A percentile compares a stretch with the other conserved stretches of the same genome.
phyloP scores from a whole-genome alignment of 257 asterid species.

The Gentiana straminea region DNA sequence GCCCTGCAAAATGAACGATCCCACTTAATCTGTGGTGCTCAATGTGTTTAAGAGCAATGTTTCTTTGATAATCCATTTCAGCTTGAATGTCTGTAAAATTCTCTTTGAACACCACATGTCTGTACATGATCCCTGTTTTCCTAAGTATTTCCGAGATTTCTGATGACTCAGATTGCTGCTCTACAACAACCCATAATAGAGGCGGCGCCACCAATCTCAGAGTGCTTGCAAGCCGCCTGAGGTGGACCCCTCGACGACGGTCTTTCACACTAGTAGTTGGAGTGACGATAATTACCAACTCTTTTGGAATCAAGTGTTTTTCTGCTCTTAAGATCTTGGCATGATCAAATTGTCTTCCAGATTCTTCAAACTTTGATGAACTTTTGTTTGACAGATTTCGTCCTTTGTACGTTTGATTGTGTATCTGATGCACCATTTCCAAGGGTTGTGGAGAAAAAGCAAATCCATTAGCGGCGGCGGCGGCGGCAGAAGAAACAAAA shows the following conservation, averaged over 20 bases:
- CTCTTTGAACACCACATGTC: constrained; percentile 80
- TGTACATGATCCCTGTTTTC: constrained; percentile 70
- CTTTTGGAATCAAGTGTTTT: constrained; percentile 17
- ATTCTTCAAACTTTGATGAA: constrained; percentile 5
- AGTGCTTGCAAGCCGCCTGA: constrained; percentile 57
- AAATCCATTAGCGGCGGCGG: constrained; percentile 11
- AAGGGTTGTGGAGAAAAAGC: constrained; percentile 35
- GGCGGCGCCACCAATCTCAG: constrained; percentile 62
- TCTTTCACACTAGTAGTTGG: constrained; percentile 43
- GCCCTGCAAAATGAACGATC: constrained; percentile 80
- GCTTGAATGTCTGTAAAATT: constrained; percentile 43
- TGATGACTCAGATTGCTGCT: constrained; percentile 36
- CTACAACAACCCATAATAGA: constrained; percentile 76
- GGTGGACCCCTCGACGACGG: constrained; percentile 23
- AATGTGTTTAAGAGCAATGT: constrained; percentile 74
- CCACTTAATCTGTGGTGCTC: constrained; percentile 87
- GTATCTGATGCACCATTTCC: constrained; percentile 26
- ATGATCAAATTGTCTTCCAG: neutral
- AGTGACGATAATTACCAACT: constrained; percentile 58
- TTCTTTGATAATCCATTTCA: constrained; percentile 81
- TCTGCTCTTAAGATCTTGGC: constrained; percentile 8
- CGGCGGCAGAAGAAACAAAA: neutral
- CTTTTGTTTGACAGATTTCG: constrained; percentile 18
- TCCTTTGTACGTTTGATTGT: constrained; percentile 10
- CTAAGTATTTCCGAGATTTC: constrained; percentile 58